Base-by-base conservation (phyloP, 202 grass and related monocot genomes). In the Eragrostis tef region DNA sequence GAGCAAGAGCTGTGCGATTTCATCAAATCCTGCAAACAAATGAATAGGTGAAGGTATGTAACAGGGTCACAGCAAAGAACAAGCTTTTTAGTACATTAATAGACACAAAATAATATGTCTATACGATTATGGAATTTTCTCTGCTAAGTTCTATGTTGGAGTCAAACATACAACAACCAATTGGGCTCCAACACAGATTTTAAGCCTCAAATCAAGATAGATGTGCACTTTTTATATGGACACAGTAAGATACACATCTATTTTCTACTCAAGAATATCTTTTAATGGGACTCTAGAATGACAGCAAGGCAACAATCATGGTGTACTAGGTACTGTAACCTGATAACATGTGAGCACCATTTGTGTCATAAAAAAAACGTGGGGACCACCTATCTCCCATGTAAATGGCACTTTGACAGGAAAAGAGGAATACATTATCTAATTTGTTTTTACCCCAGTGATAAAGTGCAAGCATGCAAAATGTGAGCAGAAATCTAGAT, bases 1-100 rank as follows among this genome's bases (percentile, higher is more conserved):
- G 42, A 87, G 72, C 64, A 87, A 51, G 20, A 87, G 46, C 76
- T 16, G 63, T 34, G 48, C 53, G 11, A 86, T 49, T 70, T 39
- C 71, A 74, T 76, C 64, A 20, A 70, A 31, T 19, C 84, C 85
- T 87, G 51, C 11, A 76, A 9, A 9, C 49, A 61, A 57, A 16
- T 6, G 7, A 67, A 59, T 5, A 39, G 2, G 34, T 39, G 5
- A 3, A 6, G 66, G 11, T 22, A 29, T 48, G 36, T 0, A 24
- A 64, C 45, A 15, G 24, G 7, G 7, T 64, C 45, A 73, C 2
- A 17, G 0, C 7, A 0, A 31, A n/a, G 17, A 39, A 53, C 10
- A 54, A 22, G 53, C 36, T 60, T 42, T 57, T 44, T 29, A 71
- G 6, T 17, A 19, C 69, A 71, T 17, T 49, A 16, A 16, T 27